Base-by-base conservation (phyloP, 148 eudicot genomes). In the Rhododendron griersonianum region DNA sequence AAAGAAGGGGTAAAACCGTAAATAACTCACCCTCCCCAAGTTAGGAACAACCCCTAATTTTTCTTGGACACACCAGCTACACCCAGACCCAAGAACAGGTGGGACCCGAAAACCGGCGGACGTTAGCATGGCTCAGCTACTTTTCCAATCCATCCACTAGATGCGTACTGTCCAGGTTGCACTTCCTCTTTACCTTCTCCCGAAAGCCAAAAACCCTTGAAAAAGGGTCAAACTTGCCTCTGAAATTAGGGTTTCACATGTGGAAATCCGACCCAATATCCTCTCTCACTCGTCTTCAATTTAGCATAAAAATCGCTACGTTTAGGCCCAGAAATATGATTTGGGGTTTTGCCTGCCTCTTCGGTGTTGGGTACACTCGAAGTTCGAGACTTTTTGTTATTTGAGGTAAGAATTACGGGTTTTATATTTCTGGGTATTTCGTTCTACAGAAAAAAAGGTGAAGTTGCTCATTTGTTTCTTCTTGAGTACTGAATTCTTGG, bases 251-350 rank as follows among this genome's bases (percentile, higher is more conserved):
- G 35, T 41, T 81, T 81, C 33, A 23, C 63, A 4, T 82, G 9
- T 5, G 21, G 23, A 51, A 82, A 61, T 41, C 69, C 5, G 6
- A n/a, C 73, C 84, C 65, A 37, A 6, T 81, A 3, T 21, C 5
- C 51, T 82, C 51, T 82, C 82, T 11, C 63, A 37, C 25, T 37
- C n/a, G 28, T 82, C 75, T 82, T 51, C 51, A 61, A 82, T 21
- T 82, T n/a, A 6, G 19, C 48, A 39, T 23, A 21, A 23, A 82
- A 30, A 41, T 53, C 23, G n/a, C 8, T 16, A 15, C 10, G 21
- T 19, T 5, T 44, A 44, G 28, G 53, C 25, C 18, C 3, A 8
- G 30, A 59, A 35, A 37, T 16, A 44, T 25, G 37, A 28, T 65
- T 47, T 67, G 3, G 78, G 59, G 7, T 35, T 28, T 67, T 44